phyloP scores from a whole-genome alignment of 352 stramenopile genomes.

The Phytophthora tubulina region DNA sequence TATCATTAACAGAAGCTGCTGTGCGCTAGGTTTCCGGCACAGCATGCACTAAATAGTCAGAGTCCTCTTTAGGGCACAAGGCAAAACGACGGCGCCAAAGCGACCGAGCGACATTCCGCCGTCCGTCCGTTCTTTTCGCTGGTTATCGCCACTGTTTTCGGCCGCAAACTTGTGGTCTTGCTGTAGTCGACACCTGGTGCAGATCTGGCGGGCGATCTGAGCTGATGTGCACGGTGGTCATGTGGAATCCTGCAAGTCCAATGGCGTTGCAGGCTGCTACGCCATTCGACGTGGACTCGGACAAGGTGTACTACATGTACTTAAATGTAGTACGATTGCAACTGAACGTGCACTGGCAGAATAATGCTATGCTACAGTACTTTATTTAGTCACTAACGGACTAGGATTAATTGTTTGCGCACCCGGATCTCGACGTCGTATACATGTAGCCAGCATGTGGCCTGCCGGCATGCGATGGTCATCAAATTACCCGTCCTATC shows the following conservation, averaged over 20 bases:
- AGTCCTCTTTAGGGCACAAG: background rate
- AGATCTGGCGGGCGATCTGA: conserved; percentile 8
- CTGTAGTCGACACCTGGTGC: conserved; percentile 36
- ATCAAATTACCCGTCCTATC: conserved; percentile 5
- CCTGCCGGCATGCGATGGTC: conserved; percentile 9
- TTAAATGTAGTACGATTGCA: background rate
- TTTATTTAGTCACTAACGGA: background rate
- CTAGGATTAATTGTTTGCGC: conserved; percentile 12
- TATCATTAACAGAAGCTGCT: too few species aligned
- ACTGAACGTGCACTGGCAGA: background rate
- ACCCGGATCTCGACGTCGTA: conserved; percentile 20
- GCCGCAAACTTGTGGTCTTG: conserved; percentile 29
- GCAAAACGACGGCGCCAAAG: conserved; percentile 1
- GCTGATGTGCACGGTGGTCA: background rate
- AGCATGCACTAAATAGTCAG: too few species aligned
- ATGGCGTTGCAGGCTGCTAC: too few species aligned
- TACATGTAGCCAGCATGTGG: background rate
- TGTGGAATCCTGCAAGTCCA: conserved; percentile 4
- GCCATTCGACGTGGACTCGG: background rate
- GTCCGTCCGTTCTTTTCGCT: conserved; percentile 14
- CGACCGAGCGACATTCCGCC: conserved; percentile 12
- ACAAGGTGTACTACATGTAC: background rate
- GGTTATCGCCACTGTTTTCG: conserved; percentile 12
- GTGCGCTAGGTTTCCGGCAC: too few species aligned
- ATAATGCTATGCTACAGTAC: background rate